A percentile compares a stretch with the other conserved stretches of the same genome.
phyloP scores from a whole-genome alignment of 345 rosid genomes.

The Orychophragmus violaceus region DNA sequence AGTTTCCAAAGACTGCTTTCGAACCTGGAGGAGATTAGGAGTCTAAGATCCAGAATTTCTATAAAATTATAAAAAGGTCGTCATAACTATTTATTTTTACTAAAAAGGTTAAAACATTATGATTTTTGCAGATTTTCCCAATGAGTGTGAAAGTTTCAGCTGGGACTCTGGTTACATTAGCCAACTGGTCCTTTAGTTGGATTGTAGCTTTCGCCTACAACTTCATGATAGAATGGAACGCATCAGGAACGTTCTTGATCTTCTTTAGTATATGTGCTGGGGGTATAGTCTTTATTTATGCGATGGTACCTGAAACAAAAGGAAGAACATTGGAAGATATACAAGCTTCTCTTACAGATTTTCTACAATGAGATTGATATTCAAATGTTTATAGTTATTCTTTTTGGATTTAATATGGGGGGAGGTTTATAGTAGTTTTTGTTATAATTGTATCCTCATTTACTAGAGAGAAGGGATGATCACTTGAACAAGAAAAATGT shows the following conservation, averaged over 20 bases:
- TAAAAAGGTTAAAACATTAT: neutral
- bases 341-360: conserved; percentile 37
- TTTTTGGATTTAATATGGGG: neutral
- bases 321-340: conserved; percentile 57
- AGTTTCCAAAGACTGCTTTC: too few species aligned
- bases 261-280: conserved; percentile 26
- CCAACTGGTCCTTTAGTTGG: conserved; percentile 42
- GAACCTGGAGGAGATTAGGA: too few species aligned
- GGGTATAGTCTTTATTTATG: conserved; percentile 36
- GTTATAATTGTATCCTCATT: conserved; percentile 5
- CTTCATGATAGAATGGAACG: conserved; percentile 47
- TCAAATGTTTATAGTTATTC: neutral
- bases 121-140: conserved; percentile 42
- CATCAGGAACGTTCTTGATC: conserved; percentile 58
- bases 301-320: conserved; percentile 56
- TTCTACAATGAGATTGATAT: conserved; percentile 20
- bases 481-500: neutral
- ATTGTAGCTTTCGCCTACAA: conserved; percentile 43
- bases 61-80: too few species aligned
- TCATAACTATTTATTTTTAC: too few species aligned
- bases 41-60: too few species aligned
- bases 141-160: conserved; percentile 55
- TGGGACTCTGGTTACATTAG: conserved; percentile 46
- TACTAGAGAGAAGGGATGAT: conserved; percentile 4
- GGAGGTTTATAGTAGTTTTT: conserved; percentile 15